phyloP scores from a whole-genome alignment of 345 rosid genomes.

The Erysimum cheiranthoides region DNA sequence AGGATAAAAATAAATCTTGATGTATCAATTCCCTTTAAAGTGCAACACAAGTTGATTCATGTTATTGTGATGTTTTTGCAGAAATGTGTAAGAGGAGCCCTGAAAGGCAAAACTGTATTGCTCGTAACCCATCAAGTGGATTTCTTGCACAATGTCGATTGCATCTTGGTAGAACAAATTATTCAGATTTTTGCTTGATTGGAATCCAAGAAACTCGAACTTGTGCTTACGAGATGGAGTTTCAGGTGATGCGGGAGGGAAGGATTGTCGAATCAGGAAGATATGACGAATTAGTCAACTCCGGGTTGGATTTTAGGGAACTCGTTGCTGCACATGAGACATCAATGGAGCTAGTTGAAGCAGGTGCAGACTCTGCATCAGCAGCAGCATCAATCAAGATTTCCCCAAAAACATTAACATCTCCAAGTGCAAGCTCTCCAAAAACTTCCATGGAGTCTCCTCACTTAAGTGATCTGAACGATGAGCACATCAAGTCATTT shows the following conservation, averaged over 20 bases:
- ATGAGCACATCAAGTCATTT: conserved; percentile 52
- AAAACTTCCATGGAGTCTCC: conserved; percentile 46
- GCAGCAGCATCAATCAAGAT: conserved; percentile 9
- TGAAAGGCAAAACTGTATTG: conserved; percentile 81
- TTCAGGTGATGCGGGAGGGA: conserved; percentile 92
- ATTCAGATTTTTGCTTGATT: neutral
- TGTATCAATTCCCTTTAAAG: conserved; percentile 21
- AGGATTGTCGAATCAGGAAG: conserved; percentile 85
- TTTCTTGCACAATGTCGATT: conserved; percentile 87
- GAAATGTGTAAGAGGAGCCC: conserved; percentile 91
- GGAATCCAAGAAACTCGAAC: neutral
- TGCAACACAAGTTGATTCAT: conserved; percentile 24
- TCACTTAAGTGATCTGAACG: conserved; percentile 52
- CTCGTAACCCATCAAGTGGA: conserved; percentile 98
- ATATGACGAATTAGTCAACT: conserved; percentile 62
- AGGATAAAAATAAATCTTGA: neutral
- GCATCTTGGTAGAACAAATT: conserved; percentile 58
- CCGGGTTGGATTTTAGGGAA: conserved; percentile 73
- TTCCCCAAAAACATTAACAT: conserved; percentile 36
- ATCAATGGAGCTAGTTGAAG: conserved; percentile 87
- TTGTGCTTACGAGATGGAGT: conserved; percentile 27
- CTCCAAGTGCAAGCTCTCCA: conserved; percentile 49
- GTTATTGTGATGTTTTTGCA: conserved; percentile 40
- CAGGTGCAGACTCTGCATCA: conserved; percentile 45
- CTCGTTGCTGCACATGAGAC: conserved; percentile 87